Evolutionary conservation across 306 rosid genomes (phyloP), one percentile per base, ranked within the genome.

Genomic region (Medicago ruthenica): DNA sequence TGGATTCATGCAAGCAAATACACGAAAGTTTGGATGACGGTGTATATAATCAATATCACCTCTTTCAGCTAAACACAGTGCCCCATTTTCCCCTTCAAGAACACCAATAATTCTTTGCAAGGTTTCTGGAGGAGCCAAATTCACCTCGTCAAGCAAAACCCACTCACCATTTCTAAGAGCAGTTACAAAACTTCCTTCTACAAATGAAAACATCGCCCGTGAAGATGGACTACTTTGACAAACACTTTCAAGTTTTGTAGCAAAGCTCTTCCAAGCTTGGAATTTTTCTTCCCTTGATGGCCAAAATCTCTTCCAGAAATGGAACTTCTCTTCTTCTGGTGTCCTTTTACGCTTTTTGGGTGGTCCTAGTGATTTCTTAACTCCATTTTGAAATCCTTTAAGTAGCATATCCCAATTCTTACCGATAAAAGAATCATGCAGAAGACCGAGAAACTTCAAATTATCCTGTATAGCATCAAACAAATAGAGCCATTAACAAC

Each of bases 1-100:
- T 51, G 98, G 98, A 89, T 95, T 95, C 98, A 95, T 95, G 82
- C 98, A 95, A 79, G 96, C 93, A 87, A 95, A 95, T 79, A 95
- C 78, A 51, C 97, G 97, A 47, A 95, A 95, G 63, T 88, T 92
- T 54, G 90, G 93, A 84, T 95, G 96, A 54, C 96, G 86, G 21
- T 15, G 68, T 74, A 95, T 83, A 75, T 88, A 92, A 74, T 79
- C 87, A 44, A 84, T 69, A 84, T 95, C 98, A 67, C 98, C 98
- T 80, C 95, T 92, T 85, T 95, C 98, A 59, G 95, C 96, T 77
- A 95, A 86, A 86, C 97, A 92, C 4, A 95, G 85, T 11, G 87
- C 88, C 48, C 97, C 93, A 65, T 74, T 83, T 73, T 90, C 98
- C 71, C 96, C 98, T 84, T 95, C 98, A 39, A 95, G 83, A 77